phyloP scores from a whole-genome alignment of 768 basidiomycete species.

The Leccinellum luteum region DNA sequence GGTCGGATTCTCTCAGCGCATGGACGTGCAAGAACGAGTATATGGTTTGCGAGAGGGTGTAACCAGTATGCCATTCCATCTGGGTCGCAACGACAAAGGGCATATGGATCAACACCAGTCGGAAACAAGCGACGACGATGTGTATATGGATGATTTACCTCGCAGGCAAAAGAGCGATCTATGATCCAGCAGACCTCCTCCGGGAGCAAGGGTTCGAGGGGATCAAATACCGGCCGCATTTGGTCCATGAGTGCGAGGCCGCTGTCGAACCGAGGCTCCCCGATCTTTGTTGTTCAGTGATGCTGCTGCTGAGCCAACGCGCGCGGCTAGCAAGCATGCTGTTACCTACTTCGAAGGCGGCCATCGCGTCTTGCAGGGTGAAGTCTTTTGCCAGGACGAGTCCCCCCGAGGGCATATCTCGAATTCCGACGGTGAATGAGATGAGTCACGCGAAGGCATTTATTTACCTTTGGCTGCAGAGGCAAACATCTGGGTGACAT shows the following conservation, averaged over 20 bases:
- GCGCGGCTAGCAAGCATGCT: conserved; percentile 2
- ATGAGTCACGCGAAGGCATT: neutral
- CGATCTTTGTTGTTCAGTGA: conserved; percentile 59
- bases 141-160: conserved; percentile 49
- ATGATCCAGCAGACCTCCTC: conserved; percentile 89
- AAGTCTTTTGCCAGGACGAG: conserved; percentile 69
- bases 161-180: conserved; percentile 72
- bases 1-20: conserved; percentile 56
- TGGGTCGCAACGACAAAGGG: conserved; percentile 30
- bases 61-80: conserved; percentile 89
- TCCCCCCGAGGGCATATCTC: conserved; percentile 62
- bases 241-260: conserved; percentile 55
- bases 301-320: conserved; percentile 10
- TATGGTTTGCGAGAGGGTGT: conserved; percentile 82
- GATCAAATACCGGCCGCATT: conserved; percentile 54
- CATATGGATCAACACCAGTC: neutral
- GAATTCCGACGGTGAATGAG: conserved; percentile 17
- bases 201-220: conserved; percentile 59
- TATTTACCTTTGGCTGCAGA: conserved; percentile 59
- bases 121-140: neutral
- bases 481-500: conserved; percentile 59
- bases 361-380: conserved; percentile 88
- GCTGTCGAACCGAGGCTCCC: conserved; percentile 86
- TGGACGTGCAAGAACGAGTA: conserved; percentile 78
- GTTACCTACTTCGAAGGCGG: conserved; percentile 73